Percentiles rank a stretch among this genome's conserved stretches.
phyloP scores from a whole-genome alignment of 2,329 filamentous ascomycete genomes.

The Diaporthe citriasiana region DNA sequence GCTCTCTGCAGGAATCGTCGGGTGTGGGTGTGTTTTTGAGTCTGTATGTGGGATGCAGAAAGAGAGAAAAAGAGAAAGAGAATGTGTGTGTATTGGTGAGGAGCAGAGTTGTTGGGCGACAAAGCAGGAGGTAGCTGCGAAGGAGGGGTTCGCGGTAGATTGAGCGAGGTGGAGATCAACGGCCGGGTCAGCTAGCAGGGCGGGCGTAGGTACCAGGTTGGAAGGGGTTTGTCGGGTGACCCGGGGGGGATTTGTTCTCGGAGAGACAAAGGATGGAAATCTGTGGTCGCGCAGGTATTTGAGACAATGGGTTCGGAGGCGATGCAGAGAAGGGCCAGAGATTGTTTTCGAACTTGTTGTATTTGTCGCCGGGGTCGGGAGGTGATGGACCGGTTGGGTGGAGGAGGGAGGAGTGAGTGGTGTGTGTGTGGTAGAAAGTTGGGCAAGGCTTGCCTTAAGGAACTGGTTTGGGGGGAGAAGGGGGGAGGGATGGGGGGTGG shows the following conservation, averaged over 20 bases:
- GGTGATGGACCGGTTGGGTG: conserved; percentile 18
- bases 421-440: conserved; percentile 10
- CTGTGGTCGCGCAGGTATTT: conserved; percentile 15
- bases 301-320: conserved; percentile 27
- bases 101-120: conserved; percentile 29
- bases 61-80: neutral
- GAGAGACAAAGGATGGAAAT: conserved; percentile 20
- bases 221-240: conserved; percentile 19
- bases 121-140: conserved; percentile 11
- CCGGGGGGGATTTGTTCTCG: conserved; percentile 18
- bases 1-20: conserved; percentile 20
- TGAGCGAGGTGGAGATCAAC: conserved; percentile 31
- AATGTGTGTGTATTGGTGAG: neutral
- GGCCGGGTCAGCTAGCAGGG: conserved; percentile 23
- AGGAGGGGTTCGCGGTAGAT: conserved; percentile 31
- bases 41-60: neutral
- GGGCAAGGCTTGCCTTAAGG: conserved; percentile 35
- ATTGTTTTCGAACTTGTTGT: conserved; percentile 26
- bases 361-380: conserved; percentile 22
- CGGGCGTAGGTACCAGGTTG: conserved; percentile 28
- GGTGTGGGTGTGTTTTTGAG: neutral
- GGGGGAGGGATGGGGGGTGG: neutral
- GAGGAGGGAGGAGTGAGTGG: conserved; percentile 22
- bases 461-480: conserved; percentile 22
- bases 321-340: conserved; percentile 3